phyloP scores from a whole-genome alignment of 768 basidiomycete genomes.

The Crepidotus variabilis region DNA sequence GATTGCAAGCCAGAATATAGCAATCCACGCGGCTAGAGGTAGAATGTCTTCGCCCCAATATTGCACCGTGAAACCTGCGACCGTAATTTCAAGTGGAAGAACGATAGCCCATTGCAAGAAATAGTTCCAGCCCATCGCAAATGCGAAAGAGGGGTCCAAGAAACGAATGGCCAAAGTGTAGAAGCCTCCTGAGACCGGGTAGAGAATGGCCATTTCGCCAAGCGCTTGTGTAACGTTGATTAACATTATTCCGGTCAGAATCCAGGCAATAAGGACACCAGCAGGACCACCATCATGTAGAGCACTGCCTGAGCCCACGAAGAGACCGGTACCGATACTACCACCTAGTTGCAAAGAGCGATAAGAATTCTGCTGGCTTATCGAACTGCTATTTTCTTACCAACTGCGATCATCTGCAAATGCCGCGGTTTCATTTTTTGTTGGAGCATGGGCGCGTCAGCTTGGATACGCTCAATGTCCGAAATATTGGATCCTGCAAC shows the following conservation, averaged over 20 bases:
- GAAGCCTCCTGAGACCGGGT: slow-evolving; percentile 46
- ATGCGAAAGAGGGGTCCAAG: slow-evolving; percentile 43
- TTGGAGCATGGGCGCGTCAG: slow-evolving; percentile 42
- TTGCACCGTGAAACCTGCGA: slow-evolving; percentile 39
- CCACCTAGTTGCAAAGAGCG: slow-evolving; percentile 27
- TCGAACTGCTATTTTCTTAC: slow-evolving; percentile 21
- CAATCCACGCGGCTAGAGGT: slow-evolving; percentile 41
- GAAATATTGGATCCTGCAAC: slow-evolving; percentile 32
- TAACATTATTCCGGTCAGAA: slow-evolving; percentile 44
- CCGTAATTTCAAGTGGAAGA: slow-evolving; percentile 41
- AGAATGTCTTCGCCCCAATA: slow-evolving; percentile 37
- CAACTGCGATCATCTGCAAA: slow-evolving; percentile 46
- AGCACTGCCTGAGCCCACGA: slow-evolving; percentile 42
- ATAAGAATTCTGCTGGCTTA: not conserved
- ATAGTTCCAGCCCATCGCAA: slow-evolving; percentile 51
- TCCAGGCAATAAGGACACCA: slow-evolving; percentile 40
- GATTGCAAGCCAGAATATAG: slow-evolving; percentile 39
- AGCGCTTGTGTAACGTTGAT: slow-evolving; percentile 48
- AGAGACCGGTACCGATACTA: slow-evolving; percentile 47
- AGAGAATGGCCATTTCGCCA: slow-evolving; percentile 47
- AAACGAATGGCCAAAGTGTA: slow-evolving; percentile 44
- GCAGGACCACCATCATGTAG: slow-evolving; percentile 38
- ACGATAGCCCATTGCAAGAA: slow-evolving; percentile 43
- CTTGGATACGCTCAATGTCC: slow-evolving; percentile 31
- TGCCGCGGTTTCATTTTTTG: slow-evolving; percentile 47